A percentile compares a stretch with the other conserved stretches of the same genome.
Conservation (phyloP, 202 grass and related monocot species). For the Cymbopogon flexuosus region DNA sequence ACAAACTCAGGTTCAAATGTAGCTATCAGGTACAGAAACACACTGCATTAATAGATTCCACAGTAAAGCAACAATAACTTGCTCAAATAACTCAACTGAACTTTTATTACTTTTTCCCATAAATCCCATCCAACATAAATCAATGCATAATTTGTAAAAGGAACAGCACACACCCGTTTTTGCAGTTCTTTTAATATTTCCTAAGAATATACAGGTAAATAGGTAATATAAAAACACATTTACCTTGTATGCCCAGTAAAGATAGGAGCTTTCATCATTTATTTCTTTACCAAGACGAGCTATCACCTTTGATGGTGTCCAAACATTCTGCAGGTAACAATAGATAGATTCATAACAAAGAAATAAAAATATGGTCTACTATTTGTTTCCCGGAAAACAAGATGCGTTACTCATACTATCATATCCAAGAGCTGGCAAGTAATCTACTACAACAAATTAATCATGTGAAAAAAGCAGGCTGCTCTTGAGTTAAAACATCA, state of each 20-base stretch:
- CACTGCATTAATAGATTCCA: neutral
- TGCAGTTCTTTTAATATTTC: too few species aligned
- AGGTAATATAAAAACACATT: neutral
- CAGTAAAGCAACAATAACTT: neutral
- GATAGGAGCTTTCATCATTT: too few species aligned
- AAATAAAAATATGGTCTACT: neutral
- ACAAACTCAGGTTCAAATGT: neutral
- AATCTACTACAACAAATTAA: neutral
- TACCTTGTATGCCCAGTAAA: conserved; percentile 96
- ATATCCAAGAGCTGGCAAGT: neutral
- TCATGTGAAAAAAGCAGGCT: neutral
- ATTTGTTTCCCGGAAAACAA: neutral
- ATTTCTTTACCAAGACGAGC: conserved; percentile 91
- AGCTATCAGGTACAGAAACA: neutral
- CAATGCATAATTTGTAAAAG: neutral
- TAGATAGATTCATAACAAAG: neutral
- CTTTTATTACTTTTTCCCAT: neutral
- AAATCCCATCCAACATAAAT: neutral
- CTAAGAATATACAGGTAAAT: too few species aligned
- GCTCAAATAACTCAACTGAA: neutral
- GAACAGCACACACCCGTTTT: too few species aligned
- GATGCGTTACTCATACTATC: neutral
- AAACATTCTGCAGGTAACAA: conserved; percentile 44
- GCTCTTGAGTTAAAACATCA: conserved; percentile 8
- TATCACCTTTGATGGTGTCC: conserved; percentile 47